Evolutionary conservation across 306 rosid genomes (phyloP).

Genomic region (Arachis stenosperma): DNA sequence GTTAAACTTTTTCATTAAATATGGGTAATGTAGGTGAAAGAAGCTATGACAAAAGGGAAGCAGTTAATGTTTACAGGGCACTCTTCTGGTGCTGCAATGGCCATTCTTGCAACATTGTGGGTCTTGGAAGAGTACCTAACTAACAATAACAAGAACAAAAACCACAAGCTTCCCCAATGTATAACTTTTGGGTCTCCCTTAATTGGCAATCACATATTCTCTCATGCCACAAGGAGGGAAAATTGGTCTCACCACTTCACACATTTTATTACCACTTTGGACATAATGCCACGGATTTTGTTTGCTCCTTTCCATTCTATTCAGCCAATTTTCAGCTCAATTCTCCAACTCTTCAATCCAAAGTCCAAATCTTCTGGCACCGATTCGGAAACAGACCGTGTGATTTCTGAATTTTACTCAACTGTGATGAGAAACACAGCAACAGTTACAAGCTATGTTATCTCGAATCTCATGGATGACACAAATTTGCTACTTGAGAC

Average conservation of each 20-base stretch:
- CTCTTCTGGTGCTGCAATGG: constrained; percentile 68
- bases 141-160: constrained; percentile 7
- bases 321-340: neutral
- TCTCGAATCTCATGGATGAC: constrained; percentile 72
- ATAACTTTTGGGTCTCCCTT: constrained; percentile 87
- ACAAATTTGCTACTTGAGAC: constrained; percentile 62
- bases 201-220: constrained; percentile 62
- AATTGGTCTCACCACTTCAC: constrained; percentile 62
- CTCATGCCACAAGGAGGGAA: constrained; percentile 82
- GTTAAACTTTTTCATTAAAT: neutral
- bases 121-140: constrained; percentile 44
- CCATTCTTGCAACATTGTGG: constrained; percentile 72
- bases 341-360: constrained; percentile 47
- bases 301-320: constrained; percentile 64
- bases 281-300: constrained; percentile 67
- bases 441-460: constrained; percentile 57
- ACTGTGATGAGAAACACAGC: constrained; percentile 62
- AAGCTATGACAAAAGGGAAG: constrained; percentile 37
- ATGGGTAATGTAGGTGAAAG: constrained; percentile 54
- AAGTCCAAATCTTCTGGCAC: neutral
- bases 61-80: constrained; percentile 74
- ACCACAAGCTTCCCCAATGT: constrained; percentile 42
- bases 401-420: constrained; percentile 39
- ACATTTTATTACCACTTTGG: constrained; percentile 65
- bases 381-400: neutral